These are phyloP conservation scores for Oemleria cerasiformis DNA, from an alignment of 306 rosid genomes.

Conservation along the genomic window DNA sequence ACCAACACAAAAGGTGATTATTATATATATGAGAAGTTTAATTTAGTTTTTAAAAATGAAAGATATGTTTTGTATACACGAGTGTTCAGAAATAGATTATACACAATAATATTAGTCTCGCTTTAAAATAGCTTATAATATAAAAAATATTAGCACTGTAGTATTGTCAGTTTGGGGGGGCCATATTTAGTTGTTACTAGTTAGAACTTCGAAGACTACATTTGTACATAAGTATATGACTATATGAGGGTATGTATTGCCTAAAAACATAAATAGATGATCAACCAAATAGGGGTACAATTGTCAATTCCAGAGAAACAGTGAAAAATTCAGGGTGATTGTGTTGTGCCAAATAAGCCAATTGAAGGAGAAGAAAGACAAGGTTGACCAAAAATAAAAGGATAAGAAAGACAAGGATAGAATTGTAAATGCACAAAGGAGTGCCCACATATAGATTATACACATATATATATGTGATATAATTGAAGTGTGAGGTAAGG, in stretches of 20 bases:
- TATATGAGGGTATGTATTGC: not conserved
- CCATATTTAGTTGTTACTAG: no score
- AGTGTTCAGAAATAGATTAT: no score
- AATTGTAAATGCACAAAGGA: constrained; percentile 22
- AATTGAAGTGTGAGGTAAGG: constrained; percentile 13
- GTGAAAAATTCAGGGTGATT: constrained; percentile 12
- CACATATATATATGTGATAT: constrained; percentile 22
- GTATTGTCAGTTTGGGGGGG: no score
- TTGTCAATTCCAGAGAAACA: constrained; percentile 6
- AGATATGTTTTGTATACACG: no score
- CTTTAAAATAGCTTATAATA: no score
- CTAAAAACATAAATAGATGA: not conserved
- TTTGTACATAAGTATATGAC: not conserved
- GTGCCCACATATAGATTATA: constrained; percentile 2
- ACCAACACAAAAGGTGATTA: no score
- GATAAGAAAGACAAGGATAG: constrained; percentile 24
- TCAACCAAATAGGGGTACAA: constrained; percentile 2
- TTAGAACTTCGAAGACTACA: no score
- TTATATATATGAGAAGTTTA: no score
- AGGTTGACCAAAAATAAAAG: no score
- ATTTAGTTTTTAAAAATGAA: no score
- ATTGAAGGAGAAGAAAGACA: constrained; percentile 13
- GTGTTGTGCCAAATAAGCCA: constrained; percentile 28
- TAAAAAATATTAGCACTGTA: no score
- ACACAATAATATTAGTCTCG: no score